Evolutionary conservation across 305 asterid species (phyloP), one percentile per base, ranked within the genome.

Genomic region (Solanum hybrid): DNA sequence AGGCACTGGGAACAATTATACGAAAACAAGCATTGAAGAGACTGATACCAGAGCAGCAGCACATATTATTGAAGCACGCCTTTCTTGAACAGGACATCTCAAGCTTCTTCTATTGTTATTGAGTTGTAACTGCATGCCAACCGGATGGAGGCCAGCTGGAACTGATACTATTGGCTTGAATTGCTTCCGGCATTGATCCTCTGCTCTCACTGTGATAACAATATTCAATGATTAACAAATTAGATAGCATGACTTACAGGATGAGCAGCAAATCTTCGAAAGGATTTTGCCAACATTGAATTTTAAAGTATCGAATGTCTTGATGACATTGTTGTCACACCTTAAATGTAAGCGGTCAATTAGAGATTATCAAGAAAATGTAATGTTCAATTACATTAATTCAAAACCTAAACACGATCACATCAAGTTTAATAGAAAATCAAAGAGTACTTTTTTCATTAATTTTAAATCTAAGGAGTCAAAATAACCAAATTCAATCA

Each of bases 21-120:
- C 13, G 31, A 35, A 80, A 14, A 20, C 14, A 27, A 10, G 14
- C 16, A 17, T 34, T 12, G 3, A 51, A 85, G 80, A 16, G 31
- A 66, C 51, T 85, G 87, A 92, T 94, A 96, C 98, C 96, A 94
- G 91, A 88, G 96, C 92, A 90, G 96, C 93, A 89, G 93, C 88
- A 90, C 96, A 95, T 90, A 92, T 92, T 56, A 92, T 34, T 40
- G 95, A 92, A 86, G 95, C 85, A 88, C 34, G 93, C 88, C 90
- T 91, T 86, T 72, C 91, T 79, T 91, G 90, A 82, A 90, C 87
- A 90, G 91, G 40, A 89, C 31, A 69, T 22, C 64, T 71, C 38
- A 90, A 78, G 72, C 31, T 88, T 66, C 64, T 77, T 89, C 89
- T 90, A 34, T 87, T 88, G 42, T 60, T 88, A 76, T 88, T 91